A percentile compares a stretch with the other conserved stretches of the same genome.
phyloP scores from a whole-genome alignment of 1,284 basidiomycete species.

The Cutaneotrichosporon mucoides region DNA sequence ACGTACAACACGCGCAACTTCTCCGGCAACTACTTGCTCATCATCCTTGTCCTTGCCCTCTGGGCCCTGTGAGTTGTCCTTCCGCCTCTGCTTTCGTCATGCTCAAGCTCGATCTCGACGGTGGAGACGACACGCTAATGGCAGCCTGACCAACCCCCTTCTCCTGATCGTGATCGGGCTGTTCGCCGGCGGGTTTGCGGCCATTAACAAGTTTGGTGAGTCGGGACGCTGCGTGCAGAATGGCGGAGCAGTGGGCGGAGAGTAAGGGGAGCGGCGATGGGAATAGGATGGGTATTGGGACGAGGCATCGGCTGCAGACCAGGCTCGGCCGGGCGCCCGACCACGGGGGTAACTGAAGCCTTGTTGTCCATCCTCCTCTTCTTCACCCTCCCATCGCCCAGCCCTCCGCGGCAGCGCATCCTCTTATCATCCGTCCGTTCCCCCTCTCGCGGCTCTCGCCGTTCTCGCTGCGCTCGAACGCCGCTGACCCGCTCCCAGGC shows the following conservation, averaged over 20 bases:
- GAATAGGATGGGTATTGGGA: too few relatives aligned
- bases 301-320: too few relatives aligned
- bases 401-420: not conserved
- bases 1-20: constrained; percentile 88
- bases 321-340: too few relatives aligned
- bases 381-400: not conserved
- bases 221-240: constrained; percentile 9
- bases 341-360: too few relatives aligned
- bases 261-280: too few relatives aligned
- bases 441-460: too few relatives aligned
- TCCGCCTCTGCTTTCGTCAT: too few relatives aligned
- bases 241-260: not conserved
- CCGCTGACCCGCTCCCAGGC: not conserved
- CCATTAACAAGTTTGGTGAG: constrained; percentile 83
- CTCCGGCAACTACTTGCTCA: constrained; percentile 79
- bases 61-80: constrained; percentile 66
- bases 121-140: not conserved
- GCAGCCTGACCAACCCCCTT: constrained; percentile 62
- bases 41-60: constrained; percentile 70
- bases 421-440: too few relatives aligned
- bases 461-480: too few relatives aligned
- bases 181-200: constrained; percentile 79
- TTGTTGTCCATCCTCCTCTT: not conserved
- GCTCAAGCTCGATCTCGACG: too few relatives aligned
- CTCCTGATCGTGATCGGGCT: constrained; percentile 77